A percentile compares a stretch with the other conserved stretches of the same genome.
Conservation (phyloP, 2,329 filamentous ascomycete species). For the Macrophomina pseudophaseolina region DNA sequence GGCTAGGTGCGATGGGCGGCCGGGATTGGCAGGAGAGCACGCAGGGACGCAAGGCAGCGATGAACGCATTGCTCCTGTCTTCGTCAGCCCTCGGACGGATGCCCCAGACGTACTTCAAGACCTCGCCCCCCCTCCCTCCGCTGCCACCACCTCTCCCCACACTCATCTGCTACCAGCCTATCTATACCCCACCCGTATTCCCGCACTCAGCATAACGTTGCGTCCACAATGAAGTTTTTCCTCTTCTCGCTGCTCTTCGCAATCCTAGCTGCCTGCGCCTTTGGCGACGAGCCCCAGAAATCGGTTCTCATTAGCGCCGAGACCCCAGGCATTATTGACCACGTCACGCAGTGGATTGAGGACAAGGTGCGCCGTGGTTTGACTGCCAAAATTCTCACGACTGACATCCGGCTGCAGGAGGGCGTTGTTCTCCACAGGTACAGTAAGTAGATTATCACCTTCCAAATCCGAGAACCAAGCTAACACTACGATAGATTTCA, state of each 20-base stretch:
- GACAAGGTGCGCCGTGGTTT: slow-evolving; percentile 59
- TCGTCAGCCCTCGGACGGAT: background rate
- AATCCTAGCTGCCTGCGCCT: slow-evolving; percentile 63
- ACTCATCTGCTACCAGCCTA: background rate
- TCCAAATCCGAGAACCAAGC: slow-evolving; percentile 21
- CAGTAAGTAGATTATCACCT: slow-evolving; percentile 57
- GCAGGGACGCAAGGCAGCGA: slow-evolving; percentile 5
- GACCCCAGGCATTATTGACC: slow-evolving; percentile 66
- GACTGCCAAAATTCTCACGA: too few species aligned
- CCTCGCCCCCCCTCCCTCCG: slow-evolving; percentile 2
- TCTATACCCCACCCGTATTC: background rate
- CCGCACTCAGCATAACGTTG: too few species aligned
- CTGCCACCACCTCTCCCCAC: background rate
- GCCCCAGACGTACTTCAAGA: slow-evolving; percentile 6
- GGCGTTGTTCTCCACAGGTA: slow-evolving; percentile 83
- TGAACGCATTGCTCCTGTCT: slow-evolving; percentile 19
- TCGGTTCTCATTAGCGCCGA: slow-evolving; percentile 81
- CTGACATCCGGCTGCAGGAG: slow-evolving; percentile 49
- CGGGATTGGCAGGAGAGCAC: slow-evolving; percentile 17
- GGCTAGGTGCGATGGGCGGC: slow-evolving; percentile 1
- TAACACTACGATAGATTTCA: slow-evolving; percentile 41
- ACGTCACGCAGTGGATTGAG: slow-evolving; percentile 73
- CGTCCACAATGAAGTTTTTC: slow-evolving; percentile 65
- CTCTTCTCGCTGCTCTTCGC: slow-evolving; percentile 63
- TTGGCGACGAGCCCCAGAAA: slow-evolving; percentile 67